Percentiles rank a stretch among this genome's conserved stretches.
Conservation (phyloP, 2,329 filamentous ascomycete genomes). For the Huntiella moniliformis region DNA sequence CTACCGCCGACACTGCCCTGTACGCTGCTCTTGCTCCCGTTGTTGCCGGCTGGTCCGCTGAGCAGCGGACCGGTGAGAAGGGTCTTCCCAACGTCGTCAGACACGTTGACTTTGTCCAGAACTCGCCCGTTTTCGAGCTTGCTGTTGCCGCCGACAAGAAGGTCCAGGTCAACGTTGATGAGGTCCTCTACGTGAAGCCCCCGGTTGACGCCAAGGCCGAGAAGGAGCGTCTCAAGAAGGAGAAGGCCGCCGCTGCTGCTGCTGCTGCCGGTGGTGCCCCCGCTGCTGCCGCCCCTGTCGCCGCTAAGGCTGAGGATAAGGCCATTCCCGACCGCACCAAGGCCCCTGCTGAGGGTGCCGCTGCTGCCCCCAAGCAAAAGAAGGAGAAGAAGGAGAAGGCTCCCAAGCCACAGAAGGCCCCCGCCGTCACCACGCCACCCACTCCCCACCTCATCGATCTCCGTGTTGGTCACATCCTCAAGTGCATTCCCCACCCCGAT, state of each 20-base stretch:
- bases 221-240: slow-evolving; percentile 93
- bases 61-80: slow-evolving; percentile 76
- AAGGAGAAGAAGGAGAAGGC: slow-evolving; percentile 88
- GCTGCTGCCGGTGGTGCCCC: slow-evolving; percentile 25
- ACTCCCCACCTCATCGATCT: slow-evolving; percentile 82
- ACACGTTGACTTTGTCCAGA: slow-evolving; percentile 87
- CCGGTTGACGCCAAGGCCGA: slow-evolving; percentile 81
- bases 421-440: slow-evolving; percentile 53
- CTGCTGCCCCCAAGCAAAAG: slow-evolving; percentile 30
- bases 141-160: slow-evolving; percentile 54
- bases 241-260: slow-evolving; percentile 56
- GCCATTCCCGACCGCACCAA: slow-evolving; percentile 42
- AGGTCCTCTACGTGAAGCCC: slow-evolving; percentile 74
- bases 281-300: slow-evolving; percentile 19
- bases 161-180: slow-evolving; percentile 57
- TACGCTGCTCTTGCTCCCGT: slow-evolving; percentile 61
- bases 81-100: slow-evolving; percentile 84
- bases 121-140: slow-evolving; percentile 56
- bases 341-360: slow-evolving; percentile 20
- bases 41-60: slow-evolving; percentile 61
- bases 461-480: slow-evolving; percentile 90
- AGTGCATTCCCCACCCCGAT: slow-evolving; percentile 87
- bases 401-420: slow-evolving; percentile 51
- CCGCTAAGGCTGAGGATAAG: slow-evolving; percentile 27
- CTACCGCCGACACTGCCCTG: slow-evolving; percentile 66